Evolutionary conservation across 768 basidiomycete species (phyloP).

Genomic region (Lentinula sp.): DNA sequence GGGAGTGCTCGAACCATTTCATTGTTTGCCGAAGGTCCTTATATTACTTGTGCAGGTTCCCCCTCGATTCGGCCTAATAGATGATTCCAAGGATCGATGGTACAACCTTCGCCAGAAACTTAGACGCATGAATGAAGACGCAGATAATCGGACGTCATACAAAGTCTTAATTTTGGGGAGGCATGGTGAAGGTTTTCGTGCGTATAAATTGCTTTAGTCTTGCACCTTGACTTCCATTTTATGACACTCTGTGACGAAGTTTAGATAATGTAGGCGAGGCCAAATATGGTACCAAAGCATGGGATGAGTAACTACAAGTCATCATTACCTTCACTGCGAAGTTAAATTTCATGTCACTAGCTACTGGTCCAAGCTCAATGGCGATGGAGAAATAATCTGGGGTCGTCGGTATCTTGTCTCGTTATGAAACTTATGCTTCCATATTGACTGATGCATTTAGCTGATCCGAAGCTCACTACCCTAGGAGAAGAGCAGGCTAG

Average conservation of each 20-base stretch:
- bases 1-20: neutral
- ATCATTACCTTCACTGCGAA: neutral
- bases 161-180: slow-evolving; percentile 64
- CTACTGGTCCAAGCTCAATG: slow-evolving; percentile 56
- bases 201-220: slow-evolving; percentile 17
- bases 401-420: slow-evolving; percentile 48
- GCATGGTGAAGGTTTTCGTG: slow-evolving; percentile 74
- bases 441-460: slow-evolving; percentile 21
- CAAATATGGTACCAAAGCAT: slow-evolving; percentile 52
- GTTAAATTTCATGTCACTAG: slow-evolving; percentile 23
- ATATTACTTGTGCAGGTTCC: slow-evolving; percentile 34
- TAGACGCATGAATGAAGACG: slow-evolving; percentile 37
- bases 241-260: neutral
- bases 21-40: neutral
- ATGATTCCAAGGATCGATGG: slow-evolving; percentile 47
- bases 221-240: neutral
- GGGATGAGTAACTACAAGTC: slow-evolving; percentile 47
- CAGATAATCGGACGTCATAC: slow-evolving; percentile 34
- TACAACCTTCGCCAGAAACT: slow-evolving; percentile 33
- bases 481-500: slow-evolving; percentile 39
- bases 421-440: neutral
- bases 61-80: slow-evolving; percentile 52
- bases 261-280: slow-evolving; percentile 63
- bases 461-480: slow-evolving; percentile 53
- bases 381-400: slow-evolving; percentile 64